Evolutionary conservation across 2,329 filamentous ascomycete genomes (phyloP).

Genomic region (Ophiostoma angusticollis): DNA sequence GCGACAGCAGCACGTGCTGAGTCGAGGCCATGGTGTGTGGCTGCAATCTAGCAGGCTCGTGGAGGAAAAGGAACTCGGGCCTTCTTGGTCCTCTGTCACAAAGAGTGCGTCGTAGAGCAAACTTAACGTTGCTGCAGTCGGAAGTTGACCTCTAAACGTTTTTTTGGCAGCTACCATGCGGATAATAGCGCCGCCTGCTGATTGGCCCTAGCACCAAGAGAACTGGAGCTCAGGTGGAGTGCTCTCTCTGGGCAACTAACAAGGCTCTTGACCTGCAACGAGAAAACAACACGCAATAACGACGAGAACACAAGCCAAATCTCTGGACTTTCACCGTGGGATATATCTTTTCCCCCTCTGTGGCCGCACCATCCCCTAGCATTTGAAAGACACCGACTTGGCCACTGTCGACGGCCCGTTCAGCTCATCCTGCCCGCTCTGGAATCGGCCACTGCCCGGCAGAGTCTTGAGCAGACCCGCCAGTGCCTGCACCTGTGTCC

Average conservation of each 20-base stretch:
- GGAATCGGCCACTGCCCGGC: background rate
- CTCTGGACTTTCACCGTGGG: background rate
- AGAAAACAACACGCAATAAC: background rate
- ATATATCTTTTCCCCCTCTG: too few species aligned
- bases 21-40: slow-evolving; percentile 46
- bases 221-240: slow-evolving; percentile 3
- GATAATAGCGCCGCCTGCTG: slow-evolving; percentile 1
- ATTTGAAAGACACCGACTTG: slow-evolving; percentile 9
- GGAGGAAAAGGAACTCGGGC: too few species aligned
- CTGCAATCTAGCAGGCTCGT: too few species aligned
- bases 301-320: background rate
- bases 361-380: background rate
- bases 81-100: too few species aligned
- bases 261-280: background rate
- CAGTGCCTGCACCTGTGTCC: slow-evolving; percentile 11
- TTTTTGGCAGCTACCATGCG: slow-evolving; percentile 2
- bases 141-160: slow-evolving; percentile 1
- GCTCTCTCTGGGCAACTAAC: background rate
- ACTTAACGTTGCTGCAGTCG: too few species aligned
- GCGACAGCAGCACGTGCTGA: slow-evolving; percentile 68
- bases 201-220: slow-evolving; percentile 3
- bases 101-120: too few species aligned
- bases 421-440: background rate
- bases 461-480: slow-evolving; percentile 10
- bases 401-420: too few species aligned